phyloP scores from a whole-genome alignment of 1,139 yeast genomes.

The Scheffersomyces segobiensis region DNA sequence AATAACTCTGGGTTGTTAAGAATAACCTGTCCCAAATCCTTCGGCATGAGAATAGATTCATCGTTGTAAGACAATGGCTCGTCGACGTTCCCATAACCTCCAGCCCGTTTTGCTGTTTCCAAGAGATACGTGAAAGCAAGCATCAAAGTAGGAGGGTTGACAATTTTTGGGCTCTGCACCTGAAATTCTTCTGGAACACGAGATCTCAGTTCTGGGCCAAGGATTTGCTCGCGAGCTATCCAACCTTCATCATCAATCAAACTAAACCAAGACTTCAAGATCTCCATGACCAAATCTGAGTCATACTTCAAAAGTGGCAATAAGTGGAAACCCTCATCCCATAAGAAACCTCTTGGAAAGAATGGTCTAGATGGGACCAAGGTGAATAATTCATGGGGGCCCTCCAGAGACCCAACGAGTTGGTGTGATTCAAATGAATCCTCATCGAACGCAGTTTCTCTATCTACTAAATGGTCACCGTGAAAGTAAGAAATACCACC shows the following conservation, averaged over 20 bases:
- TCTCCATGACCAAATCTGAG: conserved; percentile 78
- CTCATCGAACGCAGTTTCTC: conserved; percentile 67
- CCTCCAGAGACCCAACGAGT: conserved; percentile 56
- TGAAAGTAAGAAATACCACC: conserved; percentile 91
- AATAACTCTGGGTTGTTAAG: conserved; percentile 63
- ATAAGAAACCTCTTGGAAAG: conserved; percentile 94
- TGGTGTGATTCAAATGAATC: conserved; percentile 58
- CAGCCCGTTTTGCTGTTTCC: conserved; percentile 32
- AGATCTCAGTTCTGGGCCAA: conserved; percentile 88
- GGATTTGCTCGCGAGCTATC: conserved; percentile 94
- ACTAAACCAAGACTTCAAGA: conserved; percentile 83
- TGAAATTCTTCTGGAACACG: conserved; percentile 84
- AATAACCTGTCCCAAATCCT: conserved; percentile 50
- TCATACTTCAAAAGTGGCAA: conserved; percentile 82
- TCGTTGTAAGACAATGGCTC: conserved; percentile 22
- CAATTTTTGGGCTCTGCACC: conserved; percentile 86
- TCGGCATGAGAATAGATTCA: conserved; percentile 12
- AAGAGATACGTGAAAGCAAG: conserved; percentile 72
- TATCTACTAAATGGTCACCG: conserved; percentile 85
- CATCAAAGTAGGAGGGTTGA: conserved; percentile 94
- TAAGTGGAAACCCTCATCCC: conserved; percentile 98
- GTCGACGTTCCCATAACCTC: conserved; percentile 21
- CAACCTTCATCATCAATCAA: conserved; percentile 90
- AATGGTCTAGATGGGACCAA: conserved; percentile 91
- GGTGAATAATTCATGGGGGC: conserved; percentile 72